Evolutionary conservation across 2,329 filamentous ascomycete species (phyloP).

Genomic region (Samsoniella hepiali): DNA sequence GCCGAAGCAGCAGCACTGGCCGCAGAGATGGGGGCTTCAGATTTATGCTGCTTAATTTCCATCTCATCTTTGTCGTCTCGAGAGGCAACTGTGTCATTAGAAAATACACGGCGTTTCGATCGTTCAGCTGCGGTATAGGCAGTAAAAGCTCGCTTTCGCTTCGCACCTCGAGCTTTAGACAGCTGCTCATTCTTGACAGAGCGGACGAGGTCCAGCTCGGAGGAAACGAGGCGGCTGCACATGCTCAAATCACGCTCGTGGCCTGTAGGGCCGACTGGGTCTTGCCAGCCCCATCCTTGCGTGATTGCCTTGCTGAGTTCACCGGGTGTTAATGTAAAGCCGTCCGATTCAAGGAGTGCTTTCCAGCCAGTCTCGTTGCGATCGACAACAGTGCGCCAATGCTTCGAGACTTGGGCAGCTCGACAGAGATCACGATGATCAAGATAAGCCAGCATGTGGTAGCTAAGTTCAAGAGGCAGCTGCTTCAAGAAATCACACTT

Average conservation of each 20-base stretch:
- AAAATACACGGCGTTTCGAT: conserved; percentile 51
- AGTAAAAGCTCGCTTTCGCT: conserved; percentile 53
- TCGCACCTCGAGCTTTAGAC: conserved; percentile 48
- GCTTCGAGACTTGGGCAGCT: conserved; percentile 88
- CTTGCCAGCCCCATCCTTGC: conserved; percentile 98
- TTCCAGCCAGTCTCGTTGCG: conserved; percentile 96
- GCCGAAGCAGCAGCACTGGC: conserved; percentile 80
- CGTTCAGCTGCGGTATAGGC: conserved; percentile 45
- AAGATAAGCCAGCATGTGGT: conserved; percentile 84
- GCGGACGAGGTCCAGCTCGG: conserved; percentile 50
- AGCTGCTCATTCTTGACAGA: conserved; percentile 40
- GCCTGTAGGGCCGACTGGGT: conserved; percentile 69
- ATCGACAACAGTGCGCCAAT: conserved; percentile 88
- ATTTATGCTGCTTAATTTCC: conserved; percentile 50
- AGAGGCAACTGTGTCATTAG: conserved; percentile 42
- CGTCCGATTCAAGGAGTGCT: conserved; percentile 80
- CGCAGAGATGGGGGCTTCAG: conserved; percentile 81
- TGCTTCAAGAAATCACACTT: conserved; percentile 90
- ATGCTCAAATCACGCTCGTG: conserved; percentile 77
- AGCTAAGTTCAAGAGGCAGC: conserved; percentile 79
- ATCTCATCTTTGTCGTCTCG: conserved; percentile 41
- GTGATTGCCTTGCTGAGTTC: conserved; percentile 82
- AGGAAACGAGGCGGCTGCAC: conserved; percentile 49
- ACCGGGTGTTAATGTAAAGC: conserved; percentile 72
- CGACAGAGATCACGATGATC: conserved; percentile 82